These are phyloP conservation scores for Phytophthora citrophthora DNA, from an alignment of 352 stramenopile species.

Conservation along the genomic window DNA sequence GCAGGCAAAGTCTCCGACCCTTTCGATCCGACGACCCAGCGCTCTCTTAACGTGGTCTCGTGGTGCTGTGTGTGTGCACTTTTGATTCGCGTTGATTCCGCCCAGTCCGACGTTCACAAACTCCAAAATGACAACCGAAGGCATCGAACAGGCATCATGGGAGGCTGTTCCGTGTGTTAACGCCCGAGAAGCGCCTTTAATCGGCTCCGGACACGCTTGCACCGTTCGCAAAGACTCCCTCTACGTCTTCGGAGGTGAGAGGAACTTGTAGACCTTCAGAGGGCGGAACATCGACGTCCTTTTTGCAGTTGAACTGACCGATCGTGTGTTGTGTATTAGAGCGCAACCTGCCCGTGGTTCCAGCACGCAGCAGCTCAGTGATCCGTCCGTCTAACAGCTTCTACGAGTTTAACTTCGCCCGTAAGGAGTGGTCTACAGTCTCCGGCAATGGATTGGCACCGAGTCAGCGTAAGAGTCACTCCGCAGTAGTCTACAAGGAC, in stretches of 20 bases:
- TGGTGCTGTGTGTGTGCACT: constrained; percentile 14
- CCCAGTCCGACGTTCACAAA: constrained; percentile 23
- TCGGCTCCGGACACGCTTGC: constrained; percentile 92
- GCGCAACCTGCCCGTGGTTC: constrained; percentile 19
- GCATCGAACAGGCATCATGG: constrained; percentile 59
- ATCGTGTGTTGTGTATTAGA: constrained; percentile 18
- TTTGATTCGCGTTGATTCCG: constrained; percentile 28
- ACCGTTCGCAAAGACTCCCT: constrained; percentile 91
- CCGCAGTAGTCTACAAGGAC: constrained; percentile 91
- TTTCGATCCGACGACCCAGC: constrained; percentile 30
- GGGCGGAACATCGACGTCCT: constrained; percentile 18
- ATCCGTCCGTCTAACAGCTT: constrained; percentile 89
- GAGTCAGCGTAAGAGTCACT: constrained; percentile 92
- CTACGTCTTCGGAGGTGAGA: constrained; percentile 91
- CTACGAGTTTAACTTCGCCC: constrained; percentile 91
- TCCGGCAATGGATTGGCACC: constrained; percentile 66
- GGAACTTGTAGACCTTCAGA: neutral
- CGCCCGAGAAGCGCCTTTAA: constrained; percentile 76
- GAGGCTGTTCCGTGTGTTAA: constrained; percentile 79
- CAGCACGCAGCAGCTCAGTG: constrained; percentile 24
- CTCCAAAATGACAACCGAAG: constrained; percentile 33
- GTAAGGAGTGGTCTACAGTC: constrained; percentile 73
- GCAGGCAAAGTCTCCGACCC: constrained; percentile 28
- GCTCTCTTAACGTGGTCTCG: constrained; percentile 18
- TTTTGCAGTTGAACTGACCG: constrained; percentile 14